These are phyloP conservation scores for Suillus alpinus DNA, from an alignment of 768 basidiomycete genomes.

Conservation along the genomic window DNA sequence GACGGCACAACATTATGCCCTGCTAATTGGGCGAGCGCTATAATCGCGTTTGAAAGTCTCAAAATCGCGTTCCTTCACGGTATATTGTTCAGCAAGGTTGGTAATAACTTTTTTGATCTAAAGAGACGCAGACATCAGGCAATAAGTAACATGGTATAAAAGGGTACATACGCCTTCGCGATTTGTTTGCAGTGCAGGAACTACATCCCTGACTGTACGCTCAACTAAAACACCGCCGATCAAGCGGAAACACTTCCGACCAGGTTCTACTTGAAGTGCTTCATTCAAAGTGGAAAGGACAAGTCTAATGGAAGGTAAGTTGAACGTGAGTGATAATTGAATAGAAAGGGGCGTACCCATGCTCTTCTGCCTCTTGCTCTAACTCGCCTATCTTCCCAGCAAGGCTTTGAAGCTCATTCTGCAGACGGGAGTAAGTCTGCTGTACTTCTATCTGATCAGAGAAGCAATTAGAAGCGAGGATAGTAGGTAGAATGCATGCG, in stretches of 20 bases:
- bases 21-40: slow-evolving; percentile 60
- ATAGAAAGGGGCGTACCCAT: slow-evolving; percentile 56
- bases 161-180: slow-evolving; percentile 67
- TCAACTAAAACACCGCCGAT: slow-evolving; percentile 96
- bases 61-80: slow-evolving; percentile 81
- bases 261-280: slow-evolving; percentile 75
- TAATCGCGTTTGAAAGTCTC: slow-evolving; percentile 77
- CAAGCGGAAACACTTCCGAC: slow-evolving; percentile 93
- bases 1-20: slow-evolving; percentile 15
- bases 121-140: slow-evolving; percentile 15
- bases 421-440: slow-evolving; percentile 74
- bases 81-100: slow-evolving; percentile 83
- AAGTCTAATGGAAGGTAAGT: slow-evolving; percentile 48
- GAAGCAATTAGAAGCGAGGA: slow-evolving; percentile 33
- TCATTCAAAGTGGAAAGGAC: slow-evolving; percentile 88
- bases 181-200: slow-evolving; percentile 88
- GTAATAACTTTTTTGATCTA: slow-evolving; percentile 84
- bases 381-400: slow-evolving; percentile 95
- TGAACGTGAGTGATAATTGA: slow-evolving; percentile 1
- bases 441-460: slow-evolving; percentile 73
- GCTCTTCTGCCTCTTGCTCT: slow-evolving; percentile 94
- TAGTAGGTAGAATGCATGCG: slow-evolving; percentile 18
- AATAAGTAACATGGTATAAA: not conserved
- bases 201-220: slow-evolving; percentile 91
- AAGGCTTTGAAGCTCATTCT: slow-evolving; percentile 87